Evolutionary conservation across 352 stramenopile genomes (phyloP).

Genomic region (Globisporangium canariense): DNA sequence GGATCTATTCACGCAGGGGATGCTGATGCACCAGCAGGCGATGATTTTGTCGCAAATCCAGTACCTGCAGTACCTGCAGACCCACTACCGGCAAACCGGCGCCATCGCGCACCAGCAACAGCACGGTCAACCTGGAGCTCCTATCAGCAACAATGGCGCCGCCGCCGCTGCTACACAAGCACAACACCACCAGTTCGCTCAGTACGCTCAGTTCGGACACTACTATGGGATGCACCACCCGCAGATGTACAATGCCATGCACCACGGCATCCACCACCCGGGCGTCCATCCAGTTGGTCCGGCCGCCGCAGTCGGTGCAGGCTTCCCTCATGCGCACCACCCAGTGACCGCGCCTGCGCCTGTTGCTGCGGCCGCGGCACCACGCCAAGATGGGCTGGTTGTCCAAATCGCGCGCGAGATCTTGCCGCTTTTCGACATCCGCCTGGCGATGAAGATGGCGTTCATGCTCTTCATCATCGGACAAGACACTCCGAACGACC

Average conservation of each 20-base stretch:
- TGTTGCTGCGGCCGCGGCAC: slow-evolving; percentile 9
- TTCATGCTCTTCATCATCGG: slow-evolving; percentile 90
- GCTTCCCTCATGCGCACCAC: background rate
- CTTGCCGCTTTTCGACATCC: slow-evolving; percentile 61
- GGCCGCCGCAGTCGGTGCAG: background rate
- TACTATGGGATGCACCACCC: slow-evolving; percentile 23
- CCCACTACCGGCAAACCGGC: slow-evolving; percentile 30
- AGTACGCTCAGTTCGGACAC: slow-evolving; percentile 25
- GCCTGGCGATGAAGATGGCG: slow-evolving; percentile 80
- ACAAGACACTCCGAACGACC: slow-evolving; percentile 74
- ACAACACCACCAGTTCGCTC: slow-evolving; percentile 14
- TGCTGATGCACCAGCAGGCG: slow-evolving; percentile 78
- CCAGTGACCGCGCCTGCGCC: slow-evolving; percentile 2
- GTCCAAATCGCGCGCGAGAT: slow-evolving; percentile 57
- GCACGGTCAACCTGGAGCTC: background rate
- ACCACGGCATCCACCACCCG: slow-evolving; percentile 11
- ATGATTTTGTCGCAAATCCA: slow-evolving; percentile 80
- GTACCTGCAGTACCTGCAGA: slow-evolving; percentile 67
- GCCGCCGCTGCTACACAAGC: background rate
- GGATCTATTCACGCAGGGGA: slow-evolving; percentile 50
- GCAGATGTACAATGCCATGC: slow-evolving; percentile 12
- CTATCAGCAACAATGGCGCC: background rate
- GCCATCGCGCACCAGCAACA: background rate
- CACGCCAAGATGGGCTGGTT: slow-evolving; percentile 25
- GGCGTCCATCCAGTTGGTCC: slow-evolving; percentile 7